phyloP scores from a whole-genome alignment of 495 filamentous ascomycete species.

The Aspergillus indologenus region DNA sequence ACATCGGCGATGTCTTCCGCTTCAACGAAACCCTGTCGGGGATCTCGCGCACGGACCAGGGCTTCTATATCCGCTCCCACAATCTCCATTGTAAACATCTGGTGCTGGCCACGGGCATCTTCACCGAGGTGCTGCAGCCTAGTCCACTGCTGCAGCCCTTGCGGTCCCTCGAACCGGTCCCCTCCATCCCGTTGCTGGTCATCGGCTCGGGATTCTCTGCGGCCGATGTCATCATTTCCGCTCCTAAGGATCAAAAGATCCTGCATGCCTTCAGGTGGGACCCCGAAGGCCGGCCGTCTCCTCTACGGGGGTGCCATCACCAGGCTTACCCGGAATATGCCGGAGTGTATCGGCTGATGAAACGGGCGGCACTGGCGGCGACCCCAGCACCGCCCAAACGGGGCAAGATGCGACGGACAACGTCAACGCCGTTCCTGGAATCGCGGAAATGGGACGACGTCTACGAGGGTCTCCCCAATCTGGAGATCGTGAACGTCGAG shows the following conservation, averaged over 20 bases:
- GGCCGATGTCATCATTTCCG: slow-evolving; percentile 60
- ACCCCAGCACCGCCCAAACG: slow-evolving; percentile 19
- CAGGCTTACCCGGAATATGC: slow-evolving; percentile 68
- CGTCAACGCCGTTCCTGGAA: slow-evolving; percentile 45
- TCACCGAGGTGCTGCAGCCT: slow-evolving; percentile 54
- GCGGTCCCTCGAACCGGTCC: slow-evolving; percentile 22
- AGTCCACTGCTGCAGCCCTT: slow-evolving; percentile 47
- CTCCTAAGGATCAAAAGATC: slow-evolving; percentile 49
- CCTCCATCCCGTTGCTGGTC: slow-evolving; percentile 46
- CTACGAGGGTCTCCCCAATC: slow-evolving; percentile 61
- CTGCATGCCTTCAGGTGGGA: slow-evolving; percentile 64
- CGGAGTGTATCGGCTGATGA: slow-evolving; percentile 62
- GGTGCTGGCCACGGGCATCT: slow-evolving; percentile 63
- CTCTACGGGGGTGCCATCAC: slow-evolving; percentile 59
- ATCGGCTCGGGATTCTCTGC: slow-evolving; percentile 66
- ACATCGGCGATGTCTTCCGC: slow-evolving; percentile 51
- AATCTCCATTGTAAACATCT: slow-evolving; percentile 57
- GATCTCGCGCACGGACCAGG: slow-evolving; percentile 44
- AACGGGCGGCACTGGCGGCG: slow-evolving; percentile 42
- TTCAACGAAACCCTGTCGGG: slow-evolving; percentile 40
- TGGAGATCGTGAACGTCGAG: slow-evolving; percentile 46
- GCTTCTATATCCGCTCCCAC: slow-evolving; percentile 54
- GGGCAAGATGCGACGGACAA: slow-evolving; percentile 30
- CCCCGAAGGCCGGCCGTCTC: slow-evolving; percentile 53
- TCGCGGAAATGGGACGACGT: slow-evolving; percentile 47